phyloP scores from a whole-genome alignment of 2,329 filamentous ascomycete species.

The Scopulariopsis brevicaulis region DNA sequence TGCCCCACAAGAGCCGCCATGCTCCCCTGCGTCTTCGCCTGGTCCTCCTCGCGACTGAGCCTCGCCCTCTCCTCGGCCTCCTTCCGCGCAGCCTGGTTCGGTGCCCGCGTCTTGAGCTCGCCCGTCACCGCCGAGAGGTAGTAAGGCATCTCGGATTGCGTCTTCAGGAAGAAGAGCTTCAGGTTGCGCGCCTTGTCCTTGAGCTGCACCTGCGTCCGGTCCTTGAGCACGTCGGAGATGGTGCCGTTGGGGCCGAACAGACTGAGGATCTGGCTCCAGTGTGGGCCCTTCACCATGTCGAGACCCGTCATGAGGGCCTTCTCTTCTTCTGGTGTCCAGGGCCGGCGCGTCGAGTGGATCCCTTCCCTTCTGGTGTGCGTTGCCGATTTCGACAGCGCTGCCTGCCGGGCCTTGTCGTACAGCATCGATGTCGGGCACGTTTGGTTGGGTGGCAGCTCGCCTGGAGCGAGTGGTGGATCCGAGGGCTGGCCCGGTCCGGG shows the following conservation, averaged over 20 bases:
- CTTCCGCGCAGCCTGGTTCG: constrained; percentile 59
- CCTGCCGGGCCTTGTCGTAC: constrained; percentile 48
- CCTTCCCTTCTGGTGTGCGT: constrained; percentile 44
- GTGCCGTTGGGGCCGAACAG: constrained; percentile 73
- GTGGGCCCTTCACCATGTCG: constrained; percentile 78
- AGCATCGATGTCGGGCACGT: constrained; percentile 40
- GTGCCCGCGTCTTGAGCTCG: constrained; percentile 76
- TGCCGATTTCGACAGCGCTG: constrained; percentile 43
- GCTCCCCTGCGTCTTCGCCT: constrained; percentile 48
- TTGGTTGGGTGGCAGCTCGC: constrained; percentile 43
- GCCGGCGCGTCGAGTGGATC: constrained; percentile 53
- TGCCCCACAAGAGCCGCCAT: constrained; percentile 39
- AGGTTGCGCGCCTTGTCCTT: constrained; percentile 88
- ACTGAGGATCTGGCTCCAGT: constrained; percentile 85
- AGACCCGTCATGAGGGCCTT: constrained; percentile 82
- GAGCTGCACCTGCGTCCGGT: constrained; percentile 81
- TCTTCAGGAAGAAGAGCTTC: constrained; percentile 87
- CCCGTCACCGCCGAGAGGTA: constrained; percentile 82
- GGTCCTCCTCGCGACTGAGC: constrained; percentile 46
- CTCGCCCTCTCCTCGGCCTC: constrained; percentile 54
- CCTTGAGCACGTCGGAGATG: constrained; percentile 72
- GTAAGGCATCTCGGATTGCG: constrained; percentile 79
- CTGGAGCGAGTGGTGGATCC: constrained; percentile 1
- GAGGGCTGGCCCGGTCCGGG: background rate
- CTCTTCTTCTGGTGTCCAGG: constrained; percentile 84